A percentile compares a stretch with the other conserved stretches of the same genome.
These are phyloP conservation scores for Colletotrichum falcatum DNA, from an alignment of 2,329 filamentous ascomycete species.

Conservation along the genomic window DNA sequence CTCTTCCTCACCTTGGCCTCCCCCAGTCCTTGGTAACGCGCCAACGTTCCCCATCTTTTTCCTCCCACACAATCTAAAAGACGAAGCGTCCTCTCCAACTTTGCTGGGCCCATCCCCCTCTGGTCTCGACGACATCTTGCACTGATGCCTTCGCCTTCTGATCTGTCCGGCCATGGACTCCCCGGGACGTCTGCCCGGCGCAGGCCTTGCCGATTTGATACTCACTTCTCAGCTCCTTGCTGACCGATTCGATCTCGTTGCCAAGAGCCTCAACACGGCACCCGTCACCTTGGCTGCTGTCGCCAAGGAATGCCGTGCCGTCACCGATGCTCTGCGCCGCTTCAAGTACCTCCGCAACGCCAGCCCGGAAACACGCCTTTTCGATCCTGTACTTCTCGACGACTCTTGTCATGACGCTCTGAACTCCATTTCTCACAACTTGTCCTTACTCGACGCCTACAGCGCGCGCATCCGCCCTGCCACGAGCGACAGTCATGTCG, in stretches of 20 bases:
- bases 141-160: conserved; percentile 27
- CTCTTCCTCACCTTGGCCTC: conserved; percentile 23
- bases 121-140: conserved; percentile 15
- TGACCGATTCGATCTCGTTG: conserved; percentile 20
- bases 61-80: conserved; percentile 23
- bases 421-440: conserved; percentile 23
- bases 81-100: conserved; percentile 15
- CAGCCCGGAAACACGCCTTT: conserved; percentile 20
- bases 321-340: conserved; percentile 32
- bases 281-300: conserved; percentile 42
- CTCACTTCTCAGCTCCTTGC: conserved; percentile 28
- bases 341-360: conserved; percentile 30
- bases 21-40: conserved; percentile 30
- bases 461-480: conserved; percentile 32
- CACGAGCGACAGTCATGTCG: conserved; percentile 28
- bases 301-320: conserved; percentile 41
- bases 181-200: conserved; percentile 40
- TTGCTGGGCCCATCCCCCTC: not conserved
- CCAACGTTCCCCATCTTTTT: conserved; percentile 19
- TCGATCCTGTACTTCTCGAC: conserved; percentile 33
- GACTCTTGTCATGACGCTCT: conserved; percentile 34
- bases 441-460: conserved; percentile 31
- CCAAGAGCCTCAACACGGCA: conserved; percentile 42
- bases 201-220: conserved; percentile 32
- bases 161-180: conserved; percentile 38